A percentile compares a stretch with the other conserved stretches of the same genome.
These are phyloP conservation scores for Cucumis cinereus DNA, from an alignment of 306 rosid species.

Conservation along the genomic window DNA sequence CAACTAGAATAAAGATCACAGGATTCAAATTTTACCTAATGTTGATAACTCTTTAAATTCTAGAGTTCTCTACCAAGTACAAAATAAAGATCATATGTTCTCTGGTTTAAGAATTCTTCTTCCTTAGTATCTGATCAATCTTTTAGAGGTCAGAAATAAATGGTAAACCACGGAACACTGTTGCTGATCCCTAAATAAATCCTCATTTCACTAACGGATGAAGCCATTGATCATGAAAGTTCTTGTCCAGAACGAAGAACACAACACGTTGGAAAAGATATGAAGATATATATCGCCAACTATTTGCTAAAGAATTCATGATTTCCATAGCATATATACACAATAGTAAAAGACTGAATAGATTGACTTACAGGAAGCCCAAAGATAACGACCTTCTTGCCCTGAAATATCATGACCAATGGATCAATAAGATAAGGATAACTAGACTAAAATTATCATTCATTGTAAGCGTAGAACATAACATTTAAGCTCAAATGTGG, in stretches of 20 bases:
- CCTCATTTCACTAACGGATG: neutral
- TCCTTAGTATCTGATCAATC: neutral
- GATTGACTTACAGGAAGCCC: conserved; percentile 81
- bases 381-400: conserved; percentile 74
- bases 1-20: neutral
- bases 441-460: neutral
- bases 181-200: neutral
- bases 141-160: neutral
- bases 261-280: neutral
- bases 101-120: neutral
- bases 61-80: neutral
- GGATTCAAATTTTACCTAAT: neutral
- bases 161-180: neutral
- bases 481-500: neutral
- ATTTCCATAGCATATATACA: neutral
- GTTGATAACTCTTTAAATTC: neutral
- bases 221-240: neutral
- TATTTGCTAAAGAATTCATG: neutral
- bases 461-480: neutral
- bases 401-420: conserved; percentile 30
- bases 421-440: neutral
- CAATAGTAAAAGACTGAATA: neutral
- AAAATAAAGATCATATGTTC: neutral
- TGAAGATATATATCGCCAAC: neutral
- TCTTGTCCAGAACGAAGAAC: neutral